Evolutionary conservation across 257 asterid species (phyloP).

Genomic region (Nicotiana tabacum): DNA sequence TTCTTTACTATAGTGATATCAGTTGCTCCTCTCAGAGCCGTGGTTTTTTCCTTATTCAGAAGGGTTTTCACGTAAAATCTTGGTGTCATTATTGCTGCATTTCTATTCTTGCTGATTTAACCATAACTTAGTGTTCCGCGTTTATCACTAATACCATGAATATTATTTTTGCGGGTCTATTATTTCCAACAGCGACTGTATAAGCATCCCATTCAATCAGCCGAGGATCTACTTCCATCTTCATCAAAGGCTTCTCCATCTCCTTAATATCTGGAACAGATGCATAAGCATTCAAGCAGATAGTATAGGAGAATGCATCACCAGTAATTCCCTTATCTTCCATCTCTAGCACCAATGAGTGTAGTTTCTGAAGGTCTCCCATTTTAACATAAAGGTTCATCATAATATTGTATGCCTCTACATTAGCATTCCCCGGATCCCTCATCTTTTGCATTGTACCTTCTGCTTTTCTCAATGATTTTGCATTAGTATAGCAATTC

Average conservation of each 20-base stretch:
- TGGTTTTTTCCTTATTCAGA: too few relatives aligned
- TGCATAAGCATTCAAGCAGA: slow-evolving; percentile 26
- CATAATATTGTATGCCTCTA: slow-evolving; percentile 26
- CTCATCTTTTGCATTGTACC: slow-evolving; percentile 22
- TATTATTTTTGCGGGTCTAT: too few relatives aligned
- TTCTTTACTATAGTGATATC: too few relatives aligned
- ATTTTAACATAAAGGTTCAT: slow-evolving; percentile 26
- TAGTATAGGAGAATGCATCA: slow-evolving; percentile 22
- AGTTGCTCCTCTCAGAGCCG: too few relatives aligned
- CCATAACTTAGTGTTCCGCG: too few relatives aligned
- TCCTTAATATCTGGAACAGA: slow-evolving; percentile 16
- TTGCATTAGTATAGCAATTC: slow-evolving; percentile 17
- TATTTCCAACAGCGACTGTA: neutral
- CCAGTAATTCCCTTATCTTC: slow-evolving; percentile 27
- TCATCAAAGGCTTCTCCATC: slow-evolving; percentile 41
- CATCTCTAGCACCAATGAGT: slow-evolving; percentile 31
- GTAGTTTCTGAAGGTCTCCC: slow-evolving; percentile 27
- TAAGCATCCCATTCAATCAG: slow-evolving; percentile 15
- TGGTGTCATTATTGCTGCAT: too few relatives aligned
- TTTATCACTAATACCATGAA: too few relatives aligned
- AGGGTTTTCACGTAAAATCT: too few relatives aligned
- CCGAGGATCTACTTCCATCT: slow-evolving; percentile 41
- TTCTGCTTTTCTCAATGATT: slow-evolving; percentile 23
- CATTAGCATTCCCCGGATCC: slow-evolving; percentile 1
- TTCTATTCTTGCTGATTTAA: too few relatives aligned